These are phyloP conservation scores for Elsinoe australis DNA, from an alignment of 2,329 filamentous ascomycete species.

Conservation along the genomic window DNA sequence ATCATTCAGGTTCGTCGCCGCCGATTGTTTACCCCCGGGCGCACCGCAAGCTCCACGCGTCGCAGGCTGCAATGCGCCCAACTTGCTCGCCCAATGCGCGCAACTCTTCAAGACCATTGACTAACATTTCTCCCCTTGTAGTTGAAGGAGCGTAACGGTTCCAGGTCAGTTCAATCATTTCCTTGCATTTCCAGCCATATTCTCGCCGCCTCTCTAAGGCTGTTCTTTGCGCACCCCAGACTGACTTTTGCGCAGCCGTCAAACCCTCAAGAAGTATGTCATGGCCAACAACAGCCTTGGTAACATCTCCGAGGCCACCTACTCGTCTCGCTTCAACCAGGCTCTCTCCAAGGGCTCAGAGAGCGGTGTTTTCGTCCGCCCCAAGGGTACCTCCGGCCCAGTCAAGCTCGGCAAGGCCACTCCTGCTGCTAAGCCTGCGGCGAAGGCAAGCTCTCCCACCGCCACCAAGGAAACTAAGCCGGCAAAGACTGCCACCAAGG, in stretches of 20 bases:
- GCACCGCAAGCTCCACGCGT: constrained; percentile 20
- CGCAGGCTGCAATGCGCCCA: neutral
- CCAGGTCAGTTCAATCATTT: constrained; percentile 48
- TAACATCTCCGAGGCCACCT: constrained; percentile 47
- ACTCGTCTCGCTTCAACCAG: constrained; percentile 76
- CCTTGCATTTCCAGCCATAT: neutral
- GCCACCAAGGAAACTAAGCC: constrained; percentile 36
- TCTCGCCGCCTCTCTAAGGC: constrained; percentile 25
- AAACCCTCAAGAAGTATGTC: constrained; percentile 69
- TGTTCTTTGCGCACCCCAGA: constrained; percentile 21
- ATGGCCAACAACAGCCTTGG: constrained; percentile 61
- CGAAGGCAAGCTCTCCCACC: constrained; percentile 28
- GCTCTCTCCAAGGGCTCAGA: constrained; percentile 75
- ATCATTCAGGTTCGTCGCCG: constrained; percentile 58
- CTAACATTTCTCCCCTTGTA: constrained; percentile 40
- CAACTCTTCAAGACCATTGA: constrained; percentile 38
- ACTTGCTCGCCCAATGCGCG: no score
- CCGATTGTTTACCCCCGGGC: constrained; percentile 28
- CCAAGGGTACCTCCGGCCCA: constrained; percentile 87
- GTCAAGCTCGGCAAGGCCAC: constrained; percentile 61
- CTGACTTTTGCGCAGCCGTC: constrained; percentile 45
- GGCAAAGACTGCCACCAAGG: constrained; percentile 36
- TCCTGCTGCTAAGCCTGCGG: constrained; percentile 29
- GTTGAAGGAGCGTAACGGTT: constrained; percentile 64
- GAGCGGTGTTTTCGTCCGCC: constrained; percentile 78